phyloP scores from a whole-genome alignment of 2,329 filamentous ascomycete genomes.

The Colletotrichum chrysophilum region DNA sequence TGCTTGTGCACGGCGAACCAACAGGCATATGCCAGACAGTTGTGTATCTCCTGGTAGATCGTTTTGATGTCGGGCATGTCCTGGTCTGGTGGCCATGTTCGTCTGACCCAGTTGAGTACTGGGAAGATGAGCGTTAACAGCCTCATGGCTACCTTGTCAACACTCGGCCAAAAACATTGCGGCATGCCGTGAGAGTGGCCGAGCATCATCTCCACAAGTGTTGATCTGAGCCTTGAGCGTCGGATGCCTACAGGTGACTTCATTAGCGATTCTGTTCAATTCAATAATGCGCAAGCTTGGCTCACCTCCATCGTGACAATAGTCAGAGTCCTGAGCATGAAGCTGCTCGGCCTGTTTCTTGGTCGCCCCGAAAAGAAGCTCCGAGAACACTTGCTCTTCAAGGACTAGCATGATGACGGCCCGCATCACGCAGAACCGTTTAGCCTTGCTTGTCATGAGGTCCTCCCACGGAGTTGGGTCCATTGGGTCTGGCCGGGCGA shows the following conservation, averaged over 20 bases:
- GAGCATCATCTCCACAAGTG: slow-evolving; percentile 30
- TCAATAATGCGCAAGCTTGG: background rate
- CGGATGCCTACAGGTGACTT: slow-evolving; percentile 30
- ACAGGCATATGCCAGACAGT: slow-evolving; percentile 32
- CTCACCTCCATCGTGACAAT: slow-evolving; percentile 33
- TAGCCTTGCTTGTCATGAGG: slow-evolving; percentile 26
- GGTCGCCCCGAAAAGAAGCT: slow-evolving; percentile 35
- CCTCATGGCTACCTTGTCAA: slow-evolving; percentile 30
- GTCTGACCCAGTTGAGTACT: slow-evolving; percentile 23
- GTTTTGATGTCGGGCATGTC: background rate
- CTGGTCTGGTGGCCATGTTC: background rate
- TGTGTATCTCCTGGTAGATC: slow-evolving; percentile 27
- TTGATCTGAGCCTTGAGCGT: slow-evolving; percentile 29
- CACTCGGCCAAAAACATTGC: slow-evolving; percentile 32
- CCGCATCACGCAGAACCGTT: slow-evolving; percentile 29
- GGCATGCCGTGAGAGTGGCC: slow-evolving; percentile 22
- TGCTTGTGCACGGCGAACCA: slow-evolving; percentile 34
- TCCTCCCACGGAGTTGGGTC: slow-evolving; percentile 30
- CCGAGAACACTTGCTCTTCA: slow-evolving; percentile 30
- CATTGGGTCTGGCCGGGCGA: slow-evolving; percentile 31
- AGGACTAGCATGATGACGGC: slow-evolving; percentile 34
- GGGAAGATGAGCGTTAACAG: slow-evolving; percentile 29
- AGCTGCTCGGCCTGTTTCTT: slow-evolving; percentile 27
- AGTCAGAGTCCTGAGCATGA: slow-evolving; percentile 25
- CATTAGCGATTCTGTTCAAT: background rate